Base-by-base conservation (phyloP, 2,329 filamentous ascomycete species). In the Trichoderma sp. region DNA sequence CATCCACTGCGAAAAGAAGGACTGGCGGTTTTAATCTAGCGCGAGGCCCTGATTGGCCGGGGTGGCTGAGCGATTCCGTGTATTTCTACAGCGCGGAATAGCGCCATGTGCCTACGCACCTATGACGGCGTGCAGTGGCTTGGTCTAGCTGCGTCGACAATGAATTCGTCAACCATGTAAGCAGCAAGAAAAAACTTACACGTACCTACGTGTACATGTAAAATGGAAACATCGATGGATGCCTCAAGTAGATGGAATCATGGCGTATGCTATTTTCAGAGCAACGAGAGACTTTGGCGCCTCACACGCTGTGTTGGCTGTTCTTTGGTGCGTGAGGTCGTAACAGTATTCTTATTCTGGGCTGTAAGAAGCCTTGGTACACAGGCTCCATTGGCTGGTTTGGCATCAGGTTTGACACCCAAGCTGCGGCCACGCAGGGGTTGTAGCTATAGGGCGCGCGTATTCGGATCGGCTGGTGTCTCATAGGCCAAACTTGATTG, bases 71-170 rank as follows among this genome's bases (percentile, higher is more conserved):
- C 53, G 35, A 59, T 59, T n/a, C 53, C 55, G 8, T 27, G 13
- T 40, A 33, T 33, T 35, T 19, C 19, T 10, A 63, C 60, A 37
- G 47, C 61, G 11, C 11, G 8, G 40, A 40, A 55, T 55, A 35
- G 62, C 62, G 52, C 43, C 52, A 29, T 35, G 27, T 49, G 35
- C 61, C 43, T 63, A 65, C 62, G 63, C 58, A 57, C 29, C 55
- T 21, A 67, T 67, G 63, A 67, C 55, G 63, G 55, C 63, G 63
- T 55, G 29, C 47, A 59, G 55, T 67, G 63, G 63, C 63, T 49
- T 67, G 55, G 55, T 24, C 37, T 66, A 59, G 40, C 29, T 16
- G 55, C 55, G 27, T 27, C 37, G 40, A 21, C 19, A 11, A 16
- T 13, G 24, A 35, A 35, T 35, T 35, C 33, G 33, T 35, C 33